Conservation (phyloP, 768 basidiomycete genomes). For the Leccinum boreale region DNA sequence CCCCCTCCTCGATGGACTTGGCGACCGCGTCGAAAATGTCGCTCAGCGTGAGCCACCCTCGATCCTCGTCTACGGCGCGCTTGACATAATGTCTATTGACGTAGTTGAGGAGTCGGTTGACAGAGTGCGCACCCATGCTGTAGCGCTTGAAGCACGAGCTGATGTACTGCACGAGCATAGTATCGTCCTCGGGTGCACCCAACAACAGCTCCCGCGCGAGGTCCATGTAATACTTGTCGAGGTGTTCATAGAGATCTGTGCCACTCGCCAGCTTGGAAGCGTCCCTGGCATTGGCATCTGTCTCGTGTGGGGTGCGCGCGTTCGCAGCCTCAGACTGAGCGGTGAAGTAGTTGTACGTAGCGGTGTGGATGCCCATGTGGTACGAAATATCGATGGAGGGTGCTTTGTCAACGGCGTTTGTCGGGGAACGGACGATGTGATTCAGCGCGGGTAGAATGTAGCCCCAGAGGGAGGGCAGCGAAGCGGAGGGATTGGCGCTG, state of each 20-base stretch:
- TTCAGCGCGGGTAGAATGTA: conserved; percentile 74
- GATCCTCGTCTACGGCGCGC: conserved; percentile 74
- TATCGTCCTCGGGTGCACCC: conserved; percentile 63
- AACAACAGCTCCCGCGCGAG: conserved; percentile 59
- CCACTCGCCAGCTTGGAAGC: conserved; percentile 41
- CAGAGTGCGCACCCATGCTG: conserved; percentile 60
- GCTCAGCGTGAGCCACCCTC: conserved; percentile 68
- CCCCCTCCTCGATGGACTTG: conserved; percentile 46
- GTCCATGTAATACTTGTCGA: conserved; percentile 69
- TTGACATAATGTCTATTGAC: conserved; percentile 70
- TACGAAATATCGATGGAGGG: conserved; percentile 70
- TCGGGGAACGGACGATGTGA: conserved; percentile 71
- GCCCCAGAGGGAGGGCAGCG: conserved; percentile 68
- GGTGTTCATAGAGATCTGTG: conserved; percentile 67
- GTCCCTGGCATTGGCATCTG: conserved; percentile 22
- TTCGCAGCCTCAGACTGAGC: conserved; percentile 50
- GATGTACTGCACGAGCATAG: conserved; percentile 64
- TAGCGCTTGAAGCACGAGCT: conserved; percentile 71
- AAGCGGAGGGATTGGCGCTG: conserved; percentile 72
- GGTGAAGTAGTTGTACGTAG: conserved; percentile 79
- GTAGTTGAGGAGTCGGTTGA: conserved; percentile 73
- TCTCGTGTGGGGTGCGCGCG: conserved; percentile 12
- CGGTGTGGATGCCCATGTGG: conserved; percentile 76
- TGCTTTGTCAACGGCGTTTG: conserved; percentile 56
- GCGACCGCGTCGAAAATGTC: conserved; percentile 64